Percentiles rank a stretch among this genome's conserved stretches.
phyloP scores from a whole-genome alignment of 495 filamentous ascomycete species.

The Xylaria bambusicola region DNA sequence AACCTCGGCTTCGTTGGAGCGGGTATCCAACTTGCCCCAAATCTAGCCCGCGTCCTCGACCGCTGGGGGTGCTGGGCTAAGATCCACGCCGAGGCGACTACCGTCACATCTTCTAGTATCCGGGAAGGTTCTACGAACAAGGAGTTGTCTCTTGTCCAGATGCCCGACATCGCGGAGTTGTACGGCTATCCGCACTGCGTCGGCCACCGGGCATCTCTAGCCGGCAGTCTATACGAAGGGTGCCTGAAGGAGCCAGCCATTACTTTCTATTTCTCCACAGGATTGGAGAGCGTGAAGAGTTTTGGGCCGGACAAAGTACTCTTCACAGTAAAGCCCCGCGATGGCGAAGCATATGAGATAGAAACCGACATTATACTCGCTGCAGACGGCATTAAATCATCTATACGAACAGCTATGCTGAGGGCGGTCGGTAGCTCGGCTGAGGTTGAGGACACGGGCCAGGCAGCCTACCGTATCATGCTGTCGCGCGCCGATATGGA shows the following conservation, averaged over 20 bases:
- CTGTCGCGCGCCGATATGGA: slow-evolving; percentile 67
- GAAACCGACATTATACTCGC: slow-evolving; percentile 70
- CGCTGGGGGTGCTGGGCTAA: slow-evolving; percentile 66
- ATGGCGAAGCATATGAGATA: slow-evolving; percentile 56
- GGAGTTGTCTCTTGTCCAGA: slow-evolving; percentile 69
- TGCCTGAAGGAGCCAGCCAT: slow-evolving; percentile 65
- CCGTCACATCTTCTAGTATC: slow-evolving; percentile 49
- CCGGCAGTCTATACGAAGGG: slow-evolving; percentile 65
- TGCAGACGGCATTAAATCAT: slow-evolving; percentile 73
- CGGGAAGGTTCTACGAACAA: slow-evolving; percentile 65
- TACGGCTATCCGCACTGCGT: slow-evolving; percentile 79
- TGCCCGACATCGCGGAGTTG: slow-evolving; percentile 64
- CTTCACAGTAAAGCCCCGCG: slow-evolving; percentile 59
- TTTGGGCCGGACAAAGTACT: slow-evolving; percentile 54
- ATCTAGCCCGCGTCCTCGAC: slow-evolving; percentile 75
- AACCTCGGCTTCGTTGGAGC: slow-evolving; percentile 81
- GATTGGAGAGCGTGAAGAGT: slow-evolving; percentile 53
- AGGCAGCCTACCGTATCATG: slow-evolving; percentile 87
- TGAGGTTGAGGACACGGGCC: slow-evolving; percentile 68
- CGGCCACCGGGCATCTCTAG: slow-evolving; percentile 74
- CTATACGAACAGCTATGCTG: slow-evolving; percentile 64
- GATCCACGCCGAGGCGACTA: slow-evolving; percentile 63
- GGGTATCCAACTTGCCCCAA: slow-evolving; percentile 79
- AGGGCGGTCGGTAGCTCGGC: slow-evolving; percentile 53
- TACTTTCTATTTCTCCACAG: slow-evolving; percentile 67